phyloP scores from a whole-genome alignment of 768 basidiomycete genomes.

The Amanita pseudoporphyria region DNA sequence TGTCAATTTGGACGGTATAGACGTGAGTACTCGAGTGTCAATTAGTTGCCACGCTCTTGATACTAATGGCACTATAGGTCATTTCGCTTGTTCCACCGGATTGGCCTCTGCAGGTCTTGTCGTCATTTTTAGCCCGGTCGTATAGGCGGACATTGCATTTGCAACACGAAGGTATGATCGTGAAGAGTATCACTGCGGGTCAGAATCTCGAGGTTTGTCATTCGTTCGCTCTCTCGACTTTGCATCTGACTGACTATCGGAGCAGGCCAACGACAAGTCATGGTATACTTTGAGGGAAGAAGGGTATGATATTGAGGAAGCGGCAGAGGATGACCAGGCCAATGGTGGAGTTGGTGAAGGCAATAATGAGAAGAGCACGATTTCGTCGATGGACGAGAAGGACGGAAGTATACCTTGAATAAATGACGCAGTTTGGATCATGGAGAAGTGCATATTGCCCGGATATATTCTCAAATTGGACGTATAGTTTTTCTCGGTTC shows the following conservation, averaged over 20 bases:
- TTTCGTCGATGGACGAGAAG: no score
- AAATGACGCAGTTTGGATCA: no score
- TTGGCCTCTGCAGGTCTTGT: conserved; percentile 68
- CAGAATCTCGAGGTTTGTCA: conserved; percentile 61
- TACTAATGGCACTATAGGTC: conserved; percentile 30
- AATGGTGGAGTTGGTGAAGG: conserved; percentile 16
- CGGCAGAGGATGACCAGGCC: conserved; percentile 55
- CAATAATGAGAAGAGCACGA: conserved; percentile 36
- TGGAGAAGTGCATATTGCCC: no score
- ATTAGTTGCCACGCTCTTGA: neutral
- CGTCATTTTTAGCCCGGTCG: conserved; percentile 72
- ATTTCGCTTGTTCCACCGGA: conserved; percentile 57
- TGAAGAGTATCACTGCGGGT: conserved; percentile 69
- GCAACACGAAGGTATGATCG: conserved; percentile 58
- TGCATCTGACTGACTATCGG: neutral
- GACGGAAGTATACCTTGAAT: no score
- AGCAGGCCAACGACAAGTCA: conserved; percentile 47
- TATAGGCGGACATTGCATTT: conserved; percentile 68
- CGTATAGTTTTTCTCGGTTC: no score
- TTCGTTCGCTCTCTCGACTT: neutral
- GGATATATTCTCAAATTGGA: no score
- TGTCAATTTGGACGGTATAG: conserved; percentile 63
- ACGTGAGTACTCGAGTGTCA: conserved; percentile 40
- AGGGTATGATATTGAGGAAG: conserved; percentile 22
- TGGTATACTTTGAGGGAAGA: conserved; percentile 51